Conservation (phyloP, 805 yeast genomes). For the Lachancea quebecensis region DNA sequence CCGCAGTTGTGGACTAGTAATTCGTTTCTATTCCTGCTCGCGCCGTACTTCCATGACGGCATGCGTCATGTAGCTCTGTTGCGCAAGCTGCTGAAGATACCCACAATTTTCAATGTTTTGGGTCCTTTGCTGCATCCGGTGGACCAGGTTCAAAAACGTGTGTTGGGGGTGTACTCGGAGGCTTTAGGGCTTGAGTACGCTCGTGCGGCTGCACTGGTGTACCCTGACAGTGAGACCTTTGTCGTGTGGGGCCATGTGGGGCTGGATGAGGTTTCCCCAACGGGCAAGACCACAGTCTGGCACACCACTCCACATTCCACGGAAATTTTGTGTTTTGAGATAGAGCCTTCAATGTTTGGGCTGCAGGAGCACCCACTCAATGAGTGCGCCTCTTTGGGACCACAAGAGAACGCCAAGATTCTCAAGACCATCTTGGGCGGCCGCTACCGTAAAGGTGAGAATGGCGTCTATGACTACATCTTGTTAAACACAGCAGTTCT, state of each 20-base stretch:
- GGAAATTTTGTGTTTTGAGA: constrained; percentile 36
- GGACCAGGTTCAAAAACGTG: constrained; percentile 62
- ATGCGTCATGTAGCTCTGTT: constrained; percentile 77
- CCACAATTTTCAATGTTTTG: constrained; percentile 86
- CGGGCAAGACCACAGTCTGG: constrained; percentile 82
- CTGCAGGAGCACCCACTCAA: constrained; percentile 62
- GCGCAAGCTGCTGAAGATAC: constrained; percentile 76
- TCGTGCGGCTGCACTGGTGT: constrained; percentile 60
- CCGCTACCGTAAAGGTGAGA: constrained; percentile 40
- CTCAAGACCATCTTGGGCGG: constrained; percentile 37
- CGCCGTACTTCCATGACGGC: constrained; percentile 91
- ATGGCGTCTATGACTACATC: constrained; percentile 83
- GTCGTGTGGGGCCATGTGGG: constrained; percentile 93
- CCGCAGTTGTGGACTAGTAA: constrained; percentile 42
- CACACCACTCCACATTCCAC: constrained; percentile 30
- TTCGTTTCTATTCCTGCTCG: constrained; percentile 66
- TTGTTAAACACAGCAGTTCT: constrained; percentile 82
- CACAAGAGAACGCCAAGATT: constrained; percentile 70
- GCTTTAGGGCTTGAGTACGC: constrained; percentile 79
- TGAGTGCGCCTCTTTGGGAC: constrained; percentile 77
- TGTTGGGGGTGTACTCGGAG: constrained; percentile 84
- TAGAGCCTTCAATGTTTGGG: constrained; percentile 76
- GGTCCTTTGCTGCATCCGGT: constrained; percentile 95
- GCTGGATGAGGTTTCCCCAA: constrained; percentile 88
- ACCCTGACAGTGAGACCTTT: constrained; percentile 48